Evolutionary conservation across 441 rosid genomes (phyloP).

Genomic region (Erodium chrysanthum): DNA sequence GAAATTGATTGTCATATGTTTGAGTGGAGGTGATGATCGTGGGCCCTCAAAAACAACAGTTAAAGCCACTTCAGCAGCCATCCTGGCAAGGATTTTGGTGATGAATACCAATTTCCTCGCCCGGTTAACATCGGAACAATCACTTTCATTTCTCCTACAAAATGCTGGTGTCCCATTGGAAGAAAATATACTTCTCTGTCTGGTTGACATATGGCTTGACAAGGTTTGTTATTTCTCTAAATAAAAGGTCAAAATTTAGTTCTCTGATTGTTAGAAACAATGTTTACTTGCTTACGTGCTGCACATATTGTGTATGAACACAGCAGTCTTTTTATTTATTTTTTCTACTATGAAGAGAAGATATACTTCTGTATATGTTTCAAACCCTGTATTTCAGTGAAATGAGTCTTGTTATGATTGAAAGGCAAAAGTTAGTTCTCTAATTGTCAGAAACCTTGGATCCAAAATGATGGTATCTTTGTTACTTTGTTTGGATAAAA

Average conservation of each 20-base stretch:
- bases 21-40: constrained; percentile 75
- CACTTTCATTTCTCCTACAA: constrained; percentile 60
- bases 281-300: not conserved
- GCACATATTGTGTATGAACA: not conserved
- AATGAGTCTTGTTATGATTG: not conserved
- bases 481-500: not conserved
- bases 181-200: constrained; percentile 73
- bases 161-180: constrained; percentile 57
- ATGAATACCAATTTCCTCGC: constrained; percentile 80
- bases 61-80: constrained; percentile 71
- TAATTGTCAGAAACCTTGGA: not conserved
- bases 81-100: constrained; percentile 89
- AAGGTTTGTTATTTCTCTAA: constrained; percentile 35
- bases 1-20: constrained; percentile 76
- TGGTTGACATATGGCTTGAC: constrained; percentile 92
- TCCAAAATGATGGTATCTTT: not conserved
- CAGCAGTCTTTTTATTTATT: not conserved
- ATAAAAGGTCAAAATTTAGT: not conserved
- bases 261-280: not conserved
- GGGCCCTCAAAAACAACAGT: constrained; percentile 83
- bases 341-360: not conserved
- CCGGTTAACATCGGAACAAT: constrained; percentile 76
- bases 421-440: not conserved
- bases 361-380: not conserved
- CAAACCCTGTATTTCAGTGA: no score